Conservation (phyloP, 2,329 filamentous ascomycete species). For the Aureobasidium melanogenum region DNA sequence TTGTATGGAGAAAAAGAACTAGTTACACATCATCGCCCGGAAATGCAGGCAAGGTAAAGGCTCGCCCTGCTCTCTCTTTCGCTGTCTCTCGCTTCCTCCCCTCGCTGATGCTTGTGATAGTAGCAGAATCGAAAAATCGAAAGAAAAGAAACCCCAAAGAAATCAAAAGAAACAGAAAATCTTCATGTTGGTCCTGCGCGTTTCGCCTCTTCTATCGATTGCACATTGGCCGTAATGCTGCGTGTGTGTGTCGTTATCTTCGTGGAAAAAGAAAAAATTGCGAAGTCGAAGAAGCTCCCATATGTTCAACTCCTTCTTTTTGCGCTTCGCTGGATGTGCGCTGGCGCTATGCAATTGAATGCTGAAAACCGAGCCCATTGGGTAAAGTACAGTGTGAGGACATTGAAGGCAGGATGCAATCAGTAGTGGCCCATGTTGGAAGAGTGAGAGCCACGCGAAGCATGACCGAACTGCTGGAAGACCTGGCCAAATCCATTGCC, state of each 20-base stretch:
- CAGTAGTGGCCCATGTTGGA: constrained; percentile 11
- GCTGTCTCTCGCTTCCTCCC: not conserved
- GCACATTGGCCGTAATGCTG: not conserved
- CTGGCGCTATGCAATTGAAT: not conserved
- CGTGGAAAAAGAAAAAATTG: not conserved
- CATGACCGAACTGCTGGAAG: constrained; percentile 1
- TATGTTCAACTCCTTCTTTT: not conserved
- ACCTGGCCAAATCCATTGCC: constrained; percentile 1
- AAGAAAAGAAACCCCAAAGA: not conserved
- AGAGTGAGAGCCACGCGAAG: not conserved
- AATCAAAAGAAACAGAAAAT: constrained; percentile 2
- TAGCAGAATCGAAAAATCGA: not conserved
- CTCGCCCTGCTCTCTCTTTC: not conserved
- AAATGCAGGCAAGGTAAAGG: not conserved
- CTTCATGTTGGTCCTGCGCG: not conserved
- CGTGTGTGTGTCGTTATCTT: constrained; percentile 10
- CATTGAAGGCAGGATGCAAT: not conserved
- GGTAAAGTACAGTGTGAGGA: constrained; percentile 1
- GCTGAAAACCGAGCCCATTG: not conserved
- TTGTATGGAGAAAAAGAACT: not conserved
- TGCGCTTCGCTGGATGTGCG: not conserved
- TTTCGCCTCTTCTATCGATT: constrained; percentile 1
- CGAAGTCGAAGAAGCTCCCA: not conserved
- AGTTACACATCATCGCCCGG: constrained; percentile 9
- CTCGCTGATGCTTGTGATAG: constrained; percentile 6